Base-by-base conservation (phyloP, 2,329 filamentous ascomycete species). In the Kalmusia sp. region DNA sequence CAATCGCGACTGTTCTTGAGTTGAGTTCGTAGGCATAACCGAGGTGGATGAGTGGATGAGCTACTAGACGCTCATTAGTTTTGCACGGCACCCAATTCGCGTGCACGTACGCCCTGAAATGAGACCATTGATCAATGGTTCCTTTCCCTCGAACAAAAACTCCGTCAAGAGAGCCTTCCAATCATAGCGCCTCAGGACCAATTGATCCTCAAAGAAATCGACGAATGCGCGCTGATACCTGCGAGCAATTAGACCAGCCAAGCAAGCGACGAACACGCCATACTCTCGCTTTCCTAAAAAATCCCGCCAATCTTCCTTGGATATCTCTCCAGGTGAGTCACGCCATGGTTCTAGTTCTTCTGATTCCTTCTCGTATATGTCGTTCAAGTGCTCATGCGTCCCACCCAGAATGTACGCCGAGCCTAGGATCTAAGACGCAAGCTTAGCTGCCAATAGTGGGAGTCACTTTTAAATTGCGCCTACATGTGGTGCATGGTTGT, bases 141-240 rank as follows among this genome's bases (percentile, higher is more conserved):
- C 80, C 45, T 90, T 83, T 28, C 87, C 89, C 35, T 81, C 76
- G 59, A 93, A 90, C 39, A 99, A 75, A 69, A 89, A 98, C 56
- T 93, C 84, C 3, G 86, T 78, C 7, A 96, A 79, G 2, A 96
- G 85, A 48, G 82, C 80, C 68, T 89, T 90, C 91, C 95, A 97
- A 69, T 96, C 85, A 71, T 97, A 98, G 30, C 86, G 81, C 64
- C 87, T 84, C 15, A 79, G 78, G 3, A 91, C 92, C 25, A 98
- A 80, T 66, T 92, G 87, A 71, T 99, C 95, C 72, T 99, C 95
- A 69, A 96, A 98, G 71, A 95, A 98, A 72, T 99, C 93, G 51
- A 99, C 81, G 69, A 88, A 99, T 0, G 92, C 93, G 54, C 93
- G 85, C 75, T 99, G 92, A 69, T 96, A 97, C 57, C 80, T 85